Conservation (phyloP, 192 early-diverging fungal species). For the Gigaspora rosea region DNA sequence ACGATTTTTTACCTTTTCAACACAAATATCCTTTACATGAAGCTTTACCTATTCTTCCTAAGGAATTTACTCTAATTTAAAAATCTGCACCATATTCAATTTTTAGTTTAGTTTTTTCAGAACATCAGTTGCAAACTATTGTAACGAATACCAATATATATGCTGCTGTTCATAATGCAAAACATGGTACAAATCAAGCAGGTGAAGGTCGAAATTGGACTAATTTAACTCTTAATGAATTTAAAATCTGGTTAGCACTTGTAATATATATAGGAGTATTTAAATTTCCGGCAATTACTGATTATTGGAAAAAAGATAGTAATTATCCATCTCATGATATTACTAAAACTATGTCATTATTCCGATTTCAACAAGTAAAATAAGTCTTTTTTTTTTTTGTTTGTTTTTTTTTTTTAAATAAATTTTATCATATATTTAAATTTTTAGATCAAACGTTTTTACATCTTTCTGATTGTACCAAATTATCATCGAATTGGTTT, state of each 20-base stretch:
- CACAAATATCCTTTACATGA: not conserved
- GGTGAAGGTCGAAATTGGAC: constrained; percentile 18
- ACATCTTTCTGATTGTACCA: constrained; percentile 21
- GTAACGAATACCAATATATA: constrained; percentile 34
- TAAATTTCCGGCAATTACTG: not conserved
- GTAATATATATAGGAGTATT: constrained; percentile 37
- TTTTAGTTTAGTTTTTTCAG: constrained; percentile 21
- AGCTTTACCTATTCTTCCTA: not conserved
- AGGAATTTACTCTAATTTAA: not conserved
- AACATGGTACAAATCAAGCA: not conserved
- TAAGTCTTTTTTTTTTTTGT: not conserved
- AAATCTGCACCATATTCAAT: constrained; percentile 3
- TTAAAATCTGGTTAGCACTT: constrained; percentile 31
- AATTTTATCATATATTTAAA: not conserved
- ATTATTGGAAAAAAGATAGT: constrained; percentile 13
- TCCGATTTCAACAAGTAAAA: constrained; percentile 30
- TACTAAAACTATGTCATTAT: constrained; percentile 31
- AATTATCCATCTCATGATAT: constrained; percentile 23
- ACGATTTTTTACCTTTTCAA: constrained; percentile 7
- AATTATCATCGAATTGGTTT: not conserved
- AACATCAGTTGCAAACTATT: constrained; percentile 15
- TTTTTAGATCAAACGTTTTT: constrained; percentile 31
- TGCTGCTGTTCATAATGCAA: constrained; percentile 17
- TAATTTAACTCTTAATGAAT: constrained; percentile 12
- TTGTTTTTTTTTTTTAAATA: not conserved